A percentile compares a stretch with the other conserved stretches of the same genome.
Evolutionary conservation across 2,329 filamentous ascomycete genomes (phyloP).

Genomic region (Aspergillus thermomutatus): DNA sequence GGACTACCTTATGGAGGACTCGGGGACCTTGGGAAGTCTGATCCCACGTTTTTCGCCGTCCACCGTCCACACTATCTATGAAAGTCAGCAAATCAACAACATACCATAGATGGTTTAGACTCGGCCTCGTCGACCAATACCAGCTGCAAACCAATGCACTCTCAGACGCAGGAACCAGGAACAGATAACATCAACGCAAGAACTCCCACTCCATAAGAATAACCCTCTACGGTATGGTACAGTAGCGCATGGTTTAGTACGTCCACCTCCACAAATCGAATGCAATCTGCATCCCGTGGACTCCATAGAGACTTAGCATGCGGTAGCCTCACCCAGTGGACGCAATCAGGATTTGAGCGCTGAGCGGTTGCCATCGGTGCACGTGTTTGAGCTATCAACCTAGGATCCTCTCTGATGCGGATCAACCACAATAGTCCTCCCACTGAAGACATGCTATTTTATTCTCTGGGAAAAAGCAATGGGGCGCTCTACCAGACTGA

Average conservation of each 20-base stretch:
- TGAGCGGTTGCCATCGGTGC: neutral
- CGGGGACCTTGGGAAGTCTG: slow-evolving; percentile 13
- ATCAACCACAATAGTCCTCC: neutral
- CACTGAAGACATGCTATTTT: neutral
- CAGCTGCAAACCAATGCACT: neutral
- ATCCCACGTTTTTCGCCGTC: slow-evolving; percentile 8
- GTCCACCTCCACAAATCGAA: neutral
- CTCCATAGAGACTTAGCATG: neutral
- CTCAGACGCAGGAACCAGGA: neutral
- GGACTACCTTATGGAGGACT: neutral
- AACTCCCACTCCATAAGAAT: neutral
- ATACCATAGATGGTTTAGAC: slow-evolving; percentile 13
- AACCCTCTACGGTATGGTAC: neutral
- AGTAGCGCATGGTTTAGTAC: neutral
- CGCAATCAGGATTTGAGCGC: neutral
- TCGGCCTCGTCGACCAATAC: slow-evolving; percentile 9
- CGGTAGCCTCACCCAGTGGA: neutral
- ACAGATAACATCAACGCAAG: neutral
- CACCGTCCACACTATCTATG: neutral
- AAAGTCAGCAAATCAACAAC: slow-evolving; percentile 9
- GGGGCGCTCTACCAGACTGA: neutral
- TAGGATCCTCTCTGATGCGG: neutral
- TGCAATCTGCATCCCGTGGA: neutral
- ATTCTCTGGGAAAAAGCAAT: neutral
- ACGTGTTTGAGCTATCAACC: neutral